Evolutionary conservation across 1,139 yeast species (phyloP).

Genomic region (Hansenula sp.): DNA sequence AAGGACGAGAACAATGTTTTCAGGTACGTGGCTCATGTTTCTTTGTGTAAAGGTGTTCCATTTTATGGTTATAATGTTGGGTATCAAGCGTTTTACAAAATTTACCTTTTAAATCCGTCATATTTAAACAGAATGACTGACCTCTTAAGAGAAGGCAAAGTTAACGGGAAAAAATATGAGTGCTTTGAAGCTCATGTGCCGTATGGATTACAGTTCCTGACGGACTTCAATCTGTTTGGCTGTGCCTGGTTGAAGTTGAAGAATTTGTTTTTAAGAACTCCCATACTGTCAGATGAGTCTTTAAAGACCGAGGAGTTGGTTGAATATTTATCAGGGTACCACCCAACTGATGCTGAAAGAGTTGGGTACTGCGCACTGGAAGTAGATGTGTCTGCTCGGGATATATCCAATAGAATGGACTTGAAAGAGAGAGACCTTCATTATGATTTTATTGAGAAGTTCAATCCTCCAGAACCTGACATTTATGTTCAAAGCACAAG

Average conservation of each 20-base stretch:
- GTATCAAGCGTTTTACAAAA: slow-evolving; percentile 58
- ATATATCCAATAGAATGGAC: slow-evolving; percentile 51
- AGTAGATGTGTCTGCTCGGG: slow-evolving; percentile 57
- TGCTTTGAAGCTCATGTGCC: slow-evolving; percentile 84
- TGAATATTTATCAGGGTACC: slow-evolving; percentile 21
- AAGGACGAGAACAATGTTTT: slow-evolving; percentile 22
- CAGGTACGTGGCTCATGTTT: slow-evolving; percentile 60
- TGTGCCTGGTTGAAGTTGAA: slow-evolving; percentile 66
- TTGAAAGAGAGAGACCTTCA: slow-evolving; percentile 48
- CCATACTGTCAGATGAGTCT: slow-evolving; percentile 28
- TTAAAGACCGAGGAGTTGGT: slow-evolving; percentile 24
- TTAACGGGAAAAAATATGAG: slow-evolving; percentile 34
- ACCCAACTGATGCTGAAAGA: slow-evolving; percentile 29
- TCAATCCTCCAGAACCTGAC: slow-evolving; percentile 16
- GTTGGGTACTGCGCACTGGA: slow-evolving; percentile 65
- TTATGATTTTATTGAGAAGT: slow-evolving; percentile 40
- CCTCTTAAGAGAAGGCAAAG: slow-evolving; percentile 48
- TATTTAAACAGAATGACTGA: slow-evolving; percentile 57
- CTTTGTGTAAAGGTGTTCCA: slow-evolving; percentile 72
- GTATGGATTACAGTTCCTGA: slow-evolving; percentile 65
- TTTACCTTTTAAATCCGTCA: slow-evolving; percentile 62
- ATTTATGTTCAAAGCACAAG: slow-evolving; percentile 55
- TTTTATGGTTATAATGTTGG: slow-evolving; percentile 82
- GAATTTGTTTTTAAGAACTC: slow-evolving; percentile 30
- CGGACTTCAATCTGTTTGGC: slow-evolving; percentile 82